A percentile compares a stretch with the other conserved stretches of the same genome.
These are phyloP conservation scores for Blastomyces gilchristii DNA, from an alignment of 2,329 filamentous ascomycete genomes.

Conservation along the genomic window DNA sequence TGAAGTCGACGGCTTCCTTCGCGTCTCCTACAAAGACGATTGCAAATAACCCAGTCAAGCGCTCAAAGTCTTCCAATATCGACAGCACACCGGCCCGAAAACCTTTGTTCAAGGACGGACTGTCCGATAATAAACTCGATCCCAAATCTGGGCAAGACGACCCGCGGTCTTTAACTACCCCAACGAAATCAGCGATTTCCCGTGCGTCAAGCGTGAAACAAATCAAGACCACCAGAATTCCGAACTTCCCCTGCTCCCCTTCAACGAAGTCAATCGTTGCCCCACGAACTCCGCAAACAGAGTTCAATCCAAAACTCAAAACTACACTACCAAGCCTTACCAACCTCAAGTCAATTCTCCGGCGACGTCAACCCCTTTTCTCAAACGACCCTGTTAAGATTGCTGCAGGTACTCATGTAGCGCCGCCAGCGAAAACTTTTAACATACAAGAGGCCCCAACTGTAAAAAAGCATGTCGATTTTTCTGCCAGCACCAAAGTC, in stretches of 20 bases:
- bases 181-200: constrained; percentile 64
- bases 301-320: constrained; percentile 38
- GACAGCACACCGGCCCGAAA: constrained; percentile 61
- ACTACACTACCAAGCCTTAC: constrained; percentile 41
- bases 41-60: constrained; percentile 51
- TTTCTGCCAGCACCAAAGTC: constrained; percentile 59
- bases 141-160: constrained; percentile 36
- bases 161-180: constrained; percentile 56
- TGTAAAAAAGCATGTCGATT: constrained; percentile 69
- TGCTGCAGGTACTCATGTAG: constrained; percentile 48
- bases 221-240: constrained; percentile 45
- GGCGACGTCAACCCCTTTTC: constrained; percentile 49
- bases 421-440: constrained; percentile 22
- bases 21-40: constrained; percentile 14
- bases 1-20: constrained; percentile 17
- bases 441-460: constrained; percentile 52
- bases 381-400: constrained; percentile 50
- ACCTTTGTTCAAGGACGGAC: constrained; percentile 16
- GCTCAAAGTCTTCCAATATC: constrained; percentile 54
- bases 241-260: constrained; percentile 43
- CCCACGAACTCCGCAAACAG: constrained; percentile 36
- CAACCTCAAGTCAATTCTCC: constrained; percentile 54
- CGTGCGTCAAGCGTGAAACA: constrained; percentile 49
- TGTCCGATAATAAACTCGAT: constrained; percentile 19
- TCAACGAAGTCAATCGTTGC: constrained; percentile 42